Percentiles rank a stretch among this genome's conserved stretches.
Evolutionary conservation across 768 basidiomycete species (phyloP).

Genomic region (Macrolepiota albuminosa): DNA sequence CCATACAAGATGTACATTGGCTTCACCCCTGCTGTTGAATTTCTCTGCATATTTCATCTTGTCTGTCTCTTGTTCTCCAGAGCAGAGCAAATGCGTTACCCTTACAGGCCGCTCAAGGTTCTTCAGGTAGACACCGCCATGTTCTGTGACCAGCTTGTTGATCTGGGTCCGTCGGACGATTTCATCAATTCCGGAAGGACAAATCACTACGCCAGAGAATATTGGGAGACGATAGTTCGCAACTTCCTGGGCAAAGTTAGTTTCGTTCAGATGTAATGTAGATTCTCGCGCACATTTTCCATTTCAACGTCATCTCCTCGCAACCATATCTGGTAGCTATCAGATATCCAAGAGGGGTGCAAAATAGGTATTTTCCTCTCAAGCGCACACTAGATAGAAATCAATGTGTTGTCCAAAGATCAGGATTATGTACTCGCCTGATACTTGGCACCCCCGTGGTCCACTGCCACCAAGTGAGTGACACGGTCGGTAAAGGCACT

Average conservation of each 20-base stretch:
- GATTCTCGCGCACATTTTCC: conserved; percentile 40
- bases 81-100: conserved; percentile 84
- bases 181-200: conserved; percentile 72
- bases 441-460: conserved; percentile 85
- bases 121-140: conserved; percentile 70
- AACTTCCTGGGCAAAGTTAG: conserved; percentile 42
- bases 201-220: conserved; percentile 67
- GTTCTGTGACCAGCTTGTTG: conserved; percentile 48
- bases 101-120: conserved; percentile 71
- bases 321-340: conserved; percentile 70
- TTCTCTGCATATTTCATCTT: conserved; percentile 79
- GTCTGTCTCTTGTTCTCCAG: conserved; percentile 59
- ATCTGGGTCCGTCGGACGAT: conserved; percentile 57
- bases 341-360: conserved; percentile 70
- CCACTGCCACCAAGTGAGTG: conserved; percentile 83
- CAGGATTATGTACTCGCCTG: conserved; percentile 35
- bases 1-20: conserved; percentile 78
- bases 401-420: conserved; percentile 4
- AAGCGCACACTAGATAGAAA: conserved; percentile 63
- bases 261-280: not conserved
- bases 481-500: conserved; percentile 77
- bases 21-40: conserved; percentile 66
- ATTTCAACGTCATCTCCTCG: conserved; percentile 76
- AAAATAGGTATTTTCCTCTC: conserved; percentile 79
- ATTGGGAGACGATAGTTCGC: conserved; percentile 59